These are phyloP conservation scores for Trichoderma polysporum DNA, from an alignment of 2,329 filamentous ascomycete species.

Conservation along the genomic window DNA sequence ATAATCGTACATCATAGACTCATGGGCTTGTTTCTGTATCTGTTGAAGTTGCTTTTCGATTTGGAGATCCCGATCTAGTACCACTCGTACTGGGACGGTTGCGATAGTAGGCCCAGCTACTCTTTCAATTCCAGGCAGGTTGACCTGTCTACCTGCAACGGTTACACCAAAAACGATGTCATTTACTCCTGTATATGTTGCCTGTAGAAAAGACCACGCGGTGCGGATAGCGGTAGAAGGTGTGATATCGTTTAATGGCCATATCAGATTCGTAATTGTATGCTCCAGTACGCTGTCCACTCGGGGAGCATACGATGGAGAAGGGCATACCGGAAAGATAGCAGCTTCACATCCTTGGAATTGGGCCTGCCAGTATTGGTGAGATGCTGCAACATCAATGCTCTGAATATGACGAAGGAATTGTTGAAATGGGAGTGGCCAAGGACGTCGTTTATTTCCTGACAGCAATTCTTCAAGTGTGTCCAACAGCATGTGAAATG, in stretches of 20 bases:
- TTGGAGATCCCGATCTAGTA: not conserved
- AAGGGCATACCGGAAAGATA: not conserved
- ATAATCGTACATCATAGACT: not conserved
- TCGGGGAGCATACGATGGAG: not conserved
- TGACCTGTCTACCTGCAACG: slow-evolving; percentile 22
- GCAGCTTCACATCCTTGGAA: not conserved
- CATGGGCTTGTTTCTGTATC: not conserved
- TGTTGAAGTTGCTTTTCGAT: not conserved
- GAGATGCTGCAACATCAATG: not conserved
- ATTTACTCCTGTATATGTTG: slow-evolving; percentile 42
- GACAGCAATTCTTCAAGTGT: not conserved
- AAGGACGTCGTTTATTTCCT: not conserved
- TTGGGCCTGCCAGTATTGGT: not conserved
- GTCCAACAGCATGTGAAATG: not conserved
- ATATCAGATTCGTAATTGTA: not conserved
- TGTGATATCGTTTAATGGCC: not conserved
- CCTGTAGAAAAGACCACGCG: slow-evolving; percentile 51
- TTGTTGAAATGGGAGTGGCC: not conserved
- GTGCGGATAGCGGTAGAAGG: slow-evolving; percentile 30
- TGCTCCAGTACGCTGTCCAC: not conserved
- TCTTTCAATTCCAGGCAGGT: not conserved
- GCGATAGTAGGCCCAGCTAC: not conserved
- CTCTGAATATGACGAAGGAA: not conserved
- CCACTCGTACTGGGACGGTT: not conserved
- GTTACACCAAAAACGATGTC: slow-evolving; percentile 46